A percentile compares a stretch with the other conserved stretches of the same genome.
Evolutionary conservation across 768 basidiomycete species (phyloP).

Genomic region (Tricholoma matsutake): DNA sequence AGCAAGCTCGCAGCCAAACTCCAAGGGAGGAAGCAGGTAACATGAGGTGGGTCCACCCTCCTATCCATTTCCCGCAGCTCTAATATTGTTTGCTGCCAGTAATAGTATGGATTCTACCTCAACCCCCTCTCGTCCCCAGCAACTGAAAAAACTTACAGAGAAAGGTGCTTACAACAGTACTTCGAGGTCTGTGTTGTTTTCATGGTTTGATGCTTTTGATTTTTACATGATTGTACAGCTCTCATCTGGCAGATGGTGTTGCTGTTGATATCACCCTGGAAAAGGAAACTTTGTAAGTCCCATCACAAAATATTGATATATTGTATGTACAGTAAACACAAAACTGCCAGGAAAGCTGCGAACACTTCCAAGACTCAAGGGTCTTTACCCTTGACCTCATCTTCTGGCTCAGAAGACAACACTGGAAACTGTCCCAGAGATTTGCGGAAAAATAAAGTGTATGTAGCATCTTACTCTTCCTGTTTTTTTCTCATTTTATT

Average conservation of each 20-base stretch:
- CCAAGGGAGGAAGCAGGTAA: neutral
- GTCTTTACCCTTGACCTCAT: neutral
- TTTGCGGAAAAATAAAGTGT: neutral
- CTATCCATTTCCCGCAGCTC: neutral
- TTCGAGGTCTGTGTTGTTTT: neutral
- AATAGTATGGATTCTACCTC: neutral
- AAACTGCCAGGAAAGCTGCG: neutral
- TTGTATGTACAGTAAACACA: neutral
- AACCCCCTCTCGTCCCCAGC: neutral
- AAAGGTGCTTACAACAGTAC: neutral
- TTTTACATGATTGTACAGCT: neutral
- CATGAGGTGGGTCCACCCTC: neutral
- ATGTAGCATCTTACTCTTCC: neutral
- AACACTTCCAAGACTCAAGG: neutral
- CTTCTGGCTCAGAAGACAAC: neutral
- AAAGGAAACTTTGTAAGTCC: neutral
- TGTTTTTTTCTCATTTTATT: too few species aligned
- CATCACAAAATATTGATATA: neutral
- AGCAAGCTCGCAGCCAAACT: neutral
- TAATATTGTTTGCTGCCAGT: neutral
- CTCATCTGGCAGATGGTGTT: neutral
- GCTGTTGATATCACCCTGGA: neutral
- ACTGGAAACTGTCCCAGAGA: neutral
- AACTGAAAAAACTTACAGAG: neutral
- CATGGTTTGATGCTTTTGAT: neutral